phyloP scores from a whole-genome alignment of 208 protist genomes.

The Naegleria fowleri region DNA sequence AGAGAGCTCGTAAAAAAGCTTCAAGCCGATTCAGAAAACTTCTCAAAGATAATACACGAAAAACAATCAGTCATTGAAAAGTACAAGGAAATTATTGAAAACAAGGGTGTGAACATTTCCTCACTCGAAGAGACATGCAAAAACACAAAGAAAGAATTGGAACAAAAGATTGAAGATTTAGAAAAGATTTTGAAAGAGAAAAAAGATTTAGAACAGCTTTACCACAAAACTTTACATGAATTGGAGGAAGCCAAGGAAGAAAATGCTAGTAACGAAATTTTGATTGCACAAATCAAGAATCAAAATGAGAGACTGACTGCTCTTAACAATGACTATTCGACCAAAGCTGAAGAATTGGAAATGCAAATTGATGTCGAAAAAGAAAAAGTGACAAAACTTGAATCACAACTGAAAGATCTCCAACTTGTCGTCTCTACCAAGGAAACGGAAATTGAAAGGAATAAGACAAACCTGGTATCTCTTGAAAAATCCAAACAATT shows the following conservation, averaged over 20 bases:
- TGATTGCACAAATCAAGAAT: not conserved
- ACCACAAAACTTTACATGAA: not conserved
- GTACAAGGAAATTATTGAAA: conserved; percentile 3
- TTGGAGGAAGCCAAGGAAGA: not conserved
- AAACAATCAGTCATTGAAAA: not conserved
- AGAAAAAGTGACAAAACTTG: not conserved
- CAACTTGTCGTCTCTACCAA: not conserved
- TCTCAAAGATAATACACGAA: not conserved
- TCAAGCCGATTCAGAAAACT: not conserved
- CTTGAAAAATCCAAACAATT: not conserved
- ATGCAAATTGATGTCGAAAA: not conserved
- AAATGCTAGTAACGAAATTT: not conserved
- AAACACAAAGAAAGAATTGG: not conserved
- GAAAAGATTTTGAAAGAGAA: not conserved
- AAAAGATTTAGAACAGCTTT: not conserved
- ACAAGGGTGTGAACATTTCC: not conserved
- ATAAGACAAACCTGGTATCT: not conserved
- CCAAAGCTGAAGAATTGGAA: not conserved
- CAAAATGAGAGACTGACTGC: not conserved
- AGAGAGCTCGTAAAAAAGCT: not conserved
- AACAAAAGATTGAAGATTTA: not conserved
- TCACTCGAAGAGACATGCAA: not conserved
- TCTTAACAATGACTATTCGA: not conserved
- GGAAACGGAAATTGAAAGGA: not conserved
- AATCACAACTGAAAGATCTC: not conserved